Conservation (phyloP, 148 eudicot species). For the Cornus kousa region DNA sequence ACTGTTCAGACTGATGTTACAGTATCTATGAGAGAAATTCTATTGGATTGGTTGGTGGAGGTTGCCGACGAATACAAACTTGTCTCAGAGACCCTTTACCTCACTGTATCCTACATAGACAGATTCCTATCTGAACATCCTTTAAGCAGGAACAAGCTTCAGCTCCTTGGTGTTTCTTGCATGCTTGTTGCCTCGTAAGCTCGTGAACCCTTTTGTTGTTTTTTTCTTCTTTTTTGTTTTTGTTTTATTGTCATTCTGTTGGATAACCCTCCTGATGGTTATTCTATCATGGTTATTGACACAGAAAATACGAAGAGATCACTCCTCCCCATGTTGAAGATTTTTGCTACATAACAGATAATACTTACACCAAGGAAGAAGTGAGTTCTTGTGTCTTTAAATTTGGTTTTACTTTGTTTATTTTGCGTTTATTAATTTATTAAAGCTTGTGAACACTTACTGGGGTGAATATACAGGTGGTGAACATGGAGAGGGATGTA, state of each 20-base stretch:
- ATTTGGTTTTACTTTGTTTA: not conserved
- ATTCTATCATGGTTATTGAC: not conserved
- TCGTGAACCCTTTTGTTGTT: not conserved
- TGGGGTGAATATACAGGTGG: constrained; percentile 32
- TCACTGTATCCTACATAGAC: constrained; percentile 48
- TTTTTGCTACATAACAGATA: constrained; percentile 59
- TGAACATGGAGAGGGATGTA: constrained; percentile 50
- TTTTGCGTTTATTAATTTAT: not conserved
- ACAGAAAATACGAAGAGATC: constrained; percentile 66
- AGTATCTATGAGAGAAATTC: constrained; percentile 40
- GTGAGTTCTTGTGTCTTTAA: constrained; percentile 15
- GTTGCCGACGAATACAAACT: constrained; percentile 64
- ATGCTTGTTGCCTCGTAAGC: constrained; percentile 69
- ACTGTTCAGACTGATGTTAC: constrained; percentile 49
- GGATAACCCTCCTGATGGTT: not conserved
- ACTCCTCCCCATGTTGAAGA: constrained; percentile 56
- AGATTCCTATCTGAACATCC: constrained; percentile 38
- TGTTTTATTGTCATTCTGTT: not conserved
- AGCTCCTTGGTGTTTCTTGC: constrained; percentile 62
- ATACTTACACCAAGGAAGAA: constrained; percentile 51
- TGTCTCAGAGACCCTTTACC: constrained; percentile 53
- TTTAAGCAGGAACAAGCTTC: constrained; percentile 42
- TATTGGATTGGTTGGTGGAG: constrained; percentile 65
- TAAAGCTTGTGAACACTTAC: not conserved
- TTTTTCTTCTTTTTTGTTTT: no score